Evolutionary conservation across 345 rosid genomes (phyloP).

Genomic region (Eucalyptus polyanthemos): DNA sequence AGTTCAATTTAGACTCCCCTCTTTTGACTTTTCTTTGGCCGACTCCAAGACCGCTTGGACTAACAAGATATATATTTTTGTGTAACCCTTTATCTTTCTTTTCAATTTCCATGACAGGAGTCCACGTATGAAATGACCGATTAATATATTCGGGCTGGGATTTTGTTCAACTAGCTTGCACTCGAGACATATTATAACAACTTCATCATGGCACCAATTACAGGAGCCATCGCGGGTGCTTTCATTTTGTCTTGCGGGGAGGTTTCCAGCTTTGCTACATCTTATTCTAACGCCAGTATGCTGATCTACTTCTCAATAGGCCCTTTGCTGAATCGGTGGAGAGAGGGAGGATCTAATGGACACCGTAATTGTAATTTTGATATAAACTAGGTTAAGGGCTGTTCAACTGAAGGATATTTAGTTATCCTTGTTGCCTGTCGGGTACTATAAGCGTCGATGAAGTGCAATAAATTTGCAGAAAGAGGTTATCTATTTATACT

Average conservation of each 20-base stretch:
- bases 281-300: slow-evolving; percentile 7
- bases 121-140: neutral
- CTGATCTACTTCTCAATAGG: neutral
- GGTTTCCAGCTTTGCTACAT: slow-evolving; percentile 1
- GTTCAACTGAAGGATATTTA: neutral
- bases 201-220: slow-evolving; percentile 36
- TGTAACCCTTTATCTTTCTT: neutral
- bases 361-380: neutral
- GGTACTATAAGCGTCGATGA: neutral
- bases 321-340: neutral
- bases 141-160: no score
- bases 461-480: neutral
- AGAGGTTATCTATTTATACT: neutral
- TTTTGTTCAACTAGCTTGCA: neutral
- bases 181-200: neutral
- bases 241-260: slow-evolving; percentile 25
- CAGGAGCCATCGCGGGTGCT: slow-evolving; percentile 52
- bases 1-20: neutral
- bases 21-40: neutral
- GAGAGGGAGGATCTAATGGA: neutral
- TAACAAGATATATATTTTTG: neutral
- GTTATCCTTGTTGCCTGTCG: neutral
- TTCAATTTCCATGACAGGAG: neutral
- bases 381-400: neutral
- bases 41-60: neutral